phyloP scores from a whole-genome alignment of 768 basidiomycete species.

The Russula ochroleuca region DNA sequence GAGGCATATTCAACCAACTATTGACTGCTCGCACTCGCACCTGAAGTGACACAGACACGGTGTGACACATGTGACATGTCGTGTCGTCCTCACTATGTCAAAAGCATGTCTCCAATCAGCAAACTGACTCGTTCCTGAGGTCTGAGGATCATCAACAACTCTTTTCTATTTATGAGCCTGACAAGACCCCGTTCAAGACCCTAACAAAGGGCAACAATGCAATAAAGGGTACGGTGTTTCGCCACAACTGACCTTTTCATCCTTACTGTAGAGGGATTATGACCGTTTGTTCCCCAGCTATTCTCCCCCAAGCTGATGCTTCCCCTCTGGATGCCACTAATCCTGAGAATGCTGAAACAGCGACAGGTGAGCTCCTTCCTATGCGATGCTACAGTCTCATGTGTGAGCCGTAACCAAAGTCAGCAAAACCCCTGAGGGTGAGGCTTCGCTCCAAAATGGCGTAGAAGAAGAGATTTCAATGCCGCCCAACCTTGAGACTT shows the following conservation, averaged over 20 bases:
- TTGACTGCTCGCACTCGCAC: background rate
- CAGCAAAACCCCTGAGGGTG: background rate
- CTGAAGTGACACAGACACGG: background rate
- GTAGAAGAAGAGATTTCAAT: background rate
- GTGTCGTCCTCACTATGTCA: background rate
- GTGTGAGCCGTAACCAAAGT: background rate
- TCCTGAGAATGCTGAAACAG: background rate
- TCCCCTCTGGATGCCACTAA: background rate
- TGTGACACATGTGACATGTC: constrained; percentile 11
- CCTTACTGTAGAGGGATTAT: background rate
- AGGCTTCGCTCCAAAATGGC: background rate
- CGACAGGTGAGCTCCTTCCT: background rate
- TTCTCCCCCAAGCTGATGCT: background rate
- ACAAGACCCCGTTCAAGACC: no score
- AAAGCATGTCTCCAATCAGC: no score
- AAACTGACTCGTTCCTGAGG: no score
- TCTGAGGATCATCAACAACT: no score
- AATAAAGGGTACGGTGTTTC: no score
- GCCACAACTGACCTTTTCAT: background rate
- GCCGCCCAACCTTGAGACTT: constrained; percentile 1
- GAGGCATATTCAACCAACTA: constrained; percentile 56
- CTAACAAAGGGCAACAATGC: no score
- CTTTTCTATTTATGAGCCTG: no score
- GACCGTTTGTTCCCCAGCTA: background rate
- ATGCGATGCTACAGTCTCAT: background rate